Evolutionary conservation across 805 yeast species (phyloP), one percentile per base, ranked within the genome.

Genomic region (Schwanniomyces occidentalis): DNA sequence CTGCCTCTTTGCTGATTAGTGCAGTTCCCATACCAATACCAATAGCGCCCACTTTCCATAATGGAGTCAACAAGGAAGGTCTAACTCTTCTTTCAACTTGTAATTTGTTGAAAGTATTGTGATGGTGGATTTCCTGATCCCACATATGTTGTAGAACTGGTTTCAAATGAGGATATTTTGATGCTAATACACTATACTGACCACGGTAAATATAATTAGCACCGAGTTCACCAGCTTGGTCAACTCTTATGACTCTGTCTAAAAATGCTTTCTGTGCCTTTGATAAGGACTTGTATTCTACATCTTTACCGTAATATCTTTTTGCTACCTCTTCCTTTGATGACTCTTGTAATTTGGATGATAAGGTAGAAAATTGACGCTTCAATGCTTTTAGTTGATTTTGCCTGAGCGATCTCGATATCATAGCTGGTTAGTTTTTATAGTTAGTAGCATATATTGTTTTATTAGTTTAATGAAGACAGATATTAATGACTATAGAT

Each of bases 211-310:
- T 93, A 47, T 85, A 81, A 57, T 93, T 81, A 1, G 99, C 99
- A 3, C 97, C 99, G 8, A 93, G 74, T 57, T 93, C 99, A 25
- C 99, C 99, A 2, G 99, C 97, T 61, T 93, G 99, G 56, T 93
- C 97, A 6, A 93, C 99, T 33, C 99, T 72, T 24, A 93, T 77
- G 0, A 78, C 80, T 34, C 91, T 61, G 35, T 85, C 88, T 16
- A 85, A 65, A 44, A 73, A 85, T 0, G 90, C 90, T 39, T 65
- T 65, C 51, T 85, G 93, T 0, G 86, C 85, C 27, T 56, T 52
- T 17, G 70, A 62, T 34, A 69, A 48, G 5, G 56, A 46, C 0
- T 71, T 73, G 38, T 64, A 67, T 34, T 53, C 56, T 3, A 67
- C 46, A 30, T 60, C 54, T 15, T 51, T 43, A 9, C 56, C 48